These are phyloP conservation scores for Podospora pseudocomata DNA, from an alignment of 495 filamentous ascomycete species.

Conservation along the genomic window DNA sequence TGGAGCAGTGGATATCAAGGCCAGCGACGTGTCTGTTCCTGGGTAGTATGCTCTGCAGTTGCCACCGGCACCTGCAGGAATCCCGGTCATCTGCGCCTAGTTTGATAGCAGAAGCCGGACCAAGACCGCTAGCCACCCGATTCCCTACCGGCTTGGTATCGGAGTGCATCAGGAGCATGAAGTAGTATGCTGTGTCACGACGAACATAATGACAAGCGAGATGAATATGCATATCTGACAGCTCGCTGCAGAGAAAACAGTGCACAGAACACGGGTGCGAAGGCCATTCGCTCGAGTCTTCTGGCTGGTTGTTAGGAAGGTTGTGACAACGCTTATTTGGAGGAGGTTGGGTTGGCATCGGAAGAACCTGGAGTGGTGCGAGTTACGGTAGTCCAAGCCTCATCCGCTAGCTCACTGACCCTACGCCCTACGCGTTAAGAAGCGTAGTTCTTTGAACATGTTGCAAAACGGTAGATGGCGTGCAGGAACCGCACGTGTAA, in stretches of 20 bases:
- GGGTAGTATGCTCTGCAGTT: neutral
- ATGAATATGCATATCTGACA: neutral
- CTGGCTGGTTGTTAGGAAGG: neutral
- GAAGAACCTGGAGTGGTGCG: neutral
- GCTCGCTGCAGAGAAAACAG: neutral
- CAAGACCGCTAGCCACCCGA: neutral
- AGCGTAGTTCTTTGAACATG: neutral
- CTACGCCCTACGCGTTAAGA: neutral
- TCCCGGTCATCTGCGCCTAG: neutral
- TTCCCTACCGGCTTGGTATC: neutral
- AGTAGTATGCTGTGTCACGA: neutral
- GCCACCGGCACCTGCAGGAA: neutral
- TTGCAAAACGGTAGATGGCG: neutral
- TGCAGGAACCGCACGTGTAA: neutral
- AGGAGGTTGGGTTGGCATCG: neutral
- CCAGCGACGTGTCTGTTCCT: neutral
- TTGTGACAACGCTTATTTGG: no score
- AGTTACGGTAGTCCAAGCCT: neutral
- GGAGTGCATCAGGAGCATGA: neutral
- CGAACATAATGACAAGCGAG: neutral
- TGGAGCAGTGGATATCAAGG: neutral
- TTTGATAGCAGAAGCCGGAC: neutral
- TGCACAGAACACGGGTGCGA: neutral
- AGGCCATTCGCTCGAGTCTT: neutral
- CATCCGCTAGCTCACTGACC: neutral